Conservation (phyloP, 1,284 basidiomycete genomes). For the Boletellus deceptivus region DNA sequence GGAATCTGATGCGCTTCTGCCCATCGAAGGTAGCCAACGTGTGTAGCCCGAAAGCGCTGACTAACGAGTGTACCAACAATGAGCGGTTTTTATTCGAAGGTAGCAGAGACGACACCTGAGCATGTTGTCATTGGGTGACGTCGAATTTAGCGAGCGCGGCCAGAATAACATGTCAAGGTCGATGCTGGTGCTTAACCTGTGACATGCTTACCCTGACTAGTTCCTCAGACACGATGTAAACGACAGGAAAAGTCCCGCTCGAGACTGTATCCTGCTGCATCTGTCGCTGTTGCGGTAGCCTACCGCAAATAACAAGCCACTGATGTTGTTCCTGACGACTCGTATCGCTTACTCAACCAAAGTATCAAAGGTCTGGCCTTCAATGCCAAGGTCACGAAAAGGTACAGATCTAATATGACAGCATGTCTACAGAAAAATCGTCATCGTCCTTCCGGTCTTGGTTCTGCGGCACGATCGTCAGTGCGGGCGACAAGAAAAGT, state of each 20-base stretch:
- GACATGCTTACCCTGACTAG: constrained; percentile 44
- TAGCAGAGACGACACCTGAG: constrained; percentile 63
- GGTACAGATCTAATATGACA: constrained; percentile 4
- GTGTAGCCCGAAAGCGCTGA: constrained; percentile 58
- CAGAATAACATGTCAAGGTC: background rate
- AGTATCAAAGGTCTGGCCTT: no score
- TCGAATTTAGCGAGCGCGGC: no score
- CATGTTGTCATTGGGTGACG: constrained; percentile 1
- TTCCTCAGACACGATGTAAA: constrained; percentile 59
- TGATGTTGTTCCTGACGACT: no score
- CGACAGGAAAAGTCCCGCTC: constrained; percentile 22
- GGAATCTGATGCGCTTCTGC: constrained; percentile 38
- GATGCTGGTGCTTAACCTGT: no score
- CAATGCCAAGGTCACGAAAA: background rate
- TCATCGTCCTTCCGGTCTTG: constrained; percentile 41
- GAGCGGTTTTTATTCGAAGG: constrained; percentile 86
- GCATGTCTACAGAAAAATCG: background rate
- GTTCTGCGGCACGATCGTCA: constrained; percentile 31
- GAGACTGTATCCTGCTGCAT: constrained; percentile 9
- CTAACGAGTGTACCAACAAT: constrained; percentile 72
- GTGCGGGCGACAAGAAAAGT: background rate
- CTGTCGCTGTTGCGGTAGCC: no score
- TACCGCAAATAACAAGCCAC: no score
- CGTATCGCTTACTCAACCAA: no score
- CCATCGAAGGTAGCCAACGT: constrained; percentile 28